Evolutionary conservation across 1,284 basidiomycete genomes (phyloP).

Genomic region (Marasmius sp.): DNA sequence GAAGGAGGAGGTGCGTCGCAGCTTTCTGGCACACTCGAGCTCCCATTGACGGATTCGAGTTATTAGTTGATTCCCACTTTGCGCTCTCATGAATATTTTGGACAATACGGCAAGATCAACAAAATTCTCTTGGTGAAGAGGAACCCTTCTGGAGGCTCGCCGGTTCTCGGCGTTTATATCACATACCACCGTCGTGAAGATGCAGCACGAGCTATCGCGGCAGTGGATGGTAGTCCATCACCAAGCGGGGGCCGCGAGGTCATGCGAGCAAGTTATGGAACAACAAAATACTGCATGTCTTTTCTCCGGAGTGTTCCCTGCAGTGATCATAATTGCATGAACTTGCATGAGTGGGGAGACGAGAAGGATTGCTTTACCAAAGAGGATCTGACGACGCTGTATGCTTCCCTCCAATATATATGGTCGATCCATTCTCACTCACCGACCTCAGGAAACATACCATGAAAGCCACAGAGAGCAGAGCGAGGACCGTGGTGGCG

Average conservation of each 20-base stretch:
- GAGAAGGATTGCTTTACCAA: slow-evolving; percentile 97
- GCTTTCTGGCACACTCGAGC: slow-evolving; percentile 3
- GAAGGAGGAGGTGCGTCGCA: slow-evolving; percentile 87
- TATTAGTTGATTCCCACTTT: slow-evolving; percentile 87
- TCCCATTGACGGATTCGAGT: slow-evolving; percentile 8
- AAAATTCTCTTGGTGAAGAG: slow-evolving; percentile 95
- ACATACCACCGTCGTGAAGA: slow-evolving; percentile 95
- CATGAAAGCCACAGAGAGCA: slow-evolving; percentile 80
- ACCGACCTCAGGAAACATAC: slow-evolving; percentile 70
- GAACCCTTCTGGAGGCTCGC: slow-evolving; percentile 69
- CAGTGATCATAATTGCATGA: slow-evolving; percentile 88
- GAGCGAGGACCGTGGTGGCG: slow-evolving; percentile 46
- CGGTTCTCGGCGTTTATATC: slow-evolving; percentile 93
- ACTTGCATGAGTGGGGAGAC: slow-evolving; percentile 97
- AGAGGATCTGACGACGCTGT: slow-evolving; percentile 89
- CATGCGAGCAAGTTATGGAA: slow-evolving; percentile 94
- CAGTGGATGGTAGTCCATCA: slow-evolving; percentile 88
- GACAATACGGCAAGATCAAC: slow-evolving; percentile 97
- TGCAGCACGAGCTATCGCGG: slow-evolving; percentile 89
- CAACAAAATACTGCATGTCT: slow-evolving; percentile 97
- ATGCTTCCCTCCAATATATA: slow-evolving; percentile 30
- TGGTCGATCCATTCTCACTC: slow-evolving; percentile 13
- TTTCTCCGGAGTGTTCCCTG: slow-evolving; percentile 90
- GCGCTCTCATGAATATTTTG: slow-evolving; percentile 96
- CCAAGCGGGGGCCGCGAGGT: slow-evolving; percentile 79